Conservation (phyloP, 371 early-diverging fungal genomes). For the Mortierella sp. region DNA sequence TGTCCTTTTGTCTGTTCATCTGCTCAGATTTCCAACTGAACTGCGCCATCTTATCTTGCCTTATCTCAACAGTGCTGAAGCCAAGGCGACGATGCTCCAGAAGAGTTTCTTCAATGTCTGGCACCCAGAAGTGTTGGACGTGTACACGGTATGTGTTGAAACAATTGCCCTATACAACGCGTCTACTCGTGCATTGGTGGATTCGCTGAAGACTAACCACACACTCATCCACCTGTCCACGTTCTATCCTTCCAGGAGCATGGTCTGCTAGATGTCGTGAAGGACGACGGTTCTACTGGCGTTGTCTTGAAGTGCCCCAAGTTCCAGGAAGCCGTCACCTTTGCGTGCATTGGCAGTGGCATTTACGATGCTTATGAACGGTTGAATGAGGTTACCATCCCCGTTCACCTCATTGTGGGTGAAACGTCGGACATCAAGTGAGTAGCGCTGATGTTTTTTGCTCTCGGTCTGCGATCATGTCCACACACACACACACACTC, state of each 20-base stretch:
- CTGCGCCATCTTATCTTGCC: too few species aligned
- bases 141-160: conserved; percentile 16
- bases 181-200: too few species aligned
- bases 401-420: conserved; percentile 13
- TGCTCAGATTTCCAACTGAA: too few species aligned
- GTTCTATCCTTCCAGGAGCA: conserved; percentile 15
- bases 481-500: too few species aligned
- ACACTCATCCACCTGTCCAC: background rate
- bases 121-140: conserved; percentile 39
- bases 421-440: conserved; percentile 21
- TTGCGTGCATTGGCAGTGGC: conserved; percentile 24
- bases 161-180: background rate
- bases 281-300: conserved; percentile 25
- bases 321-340: conserved; percentile 44
- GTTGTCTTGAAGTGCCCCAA: conserved; percentile 41
- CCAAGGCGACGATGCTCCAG: conserved; percentile 16
- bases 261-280: conserved; percentile 21
- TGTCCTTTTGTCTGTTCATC: background rate
- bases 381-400: conserved; percentile 7
- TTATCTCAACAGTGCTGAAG: conserved; percentile 18
- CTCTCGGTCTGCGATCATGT: background rate
- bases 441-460: too few species aligned
- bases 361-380: conserved; percentile 13
- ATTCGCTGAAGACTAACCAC: background rate
- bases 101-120: conserved; percentile 26